These are phyloP conservation scores for Phaffia rhodozyma DNA, from an alignment of 1,284 basidiomycete species.

Conservation along the genomic window DNA sequence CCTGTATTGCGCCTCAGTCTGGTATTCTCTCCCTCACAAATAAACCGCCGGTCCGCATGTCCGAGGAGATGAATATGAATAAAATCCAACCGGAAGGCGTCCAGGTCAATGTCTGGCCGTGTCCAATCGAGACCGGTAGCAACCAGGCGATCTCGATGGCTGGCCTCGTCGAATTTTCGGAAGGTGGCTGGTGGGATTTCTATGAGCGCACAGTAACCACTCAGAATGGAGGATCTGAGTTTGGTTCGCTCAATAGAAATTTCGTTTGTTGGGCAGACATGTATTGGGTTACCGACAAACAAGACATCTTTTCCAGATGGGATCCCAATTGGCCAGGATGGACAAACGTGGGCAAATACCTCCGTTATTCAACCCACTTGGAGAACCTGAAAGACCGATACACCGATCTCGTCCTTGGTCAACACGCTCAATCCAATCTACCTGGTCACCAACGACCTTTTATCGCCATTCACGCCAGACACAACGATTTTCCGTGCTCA, in stretches of 20 bases:
- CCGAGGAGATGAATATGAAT: too few relatives aligned
- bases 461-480: constrained; percentile 4
- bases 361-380: neutral
- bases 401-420: neutral
- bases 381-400: neutral
- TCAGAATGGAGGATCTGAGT: neutral
- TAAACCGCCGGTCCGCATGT: neutral
- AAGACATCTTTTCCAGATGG: neutral
- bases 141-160: neutral
- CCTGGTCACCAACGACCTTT: neutral
- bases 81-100: neutral
- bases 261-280: constrained; percentile 1
- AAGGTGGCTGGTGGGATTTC: neutral
- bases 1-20: neutral
- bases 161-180: neutral
- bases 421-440: too few relatives aligned
- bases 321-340: neutral
- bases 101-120: neutral
- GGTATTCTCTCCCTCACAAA: too few relatives aligned
- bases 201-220: neutral
- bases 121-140: neutral
- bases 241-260: neutral
- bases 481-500: constrained; percentile 1
- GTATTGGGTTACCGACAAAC: neutral
- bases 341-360: neutral